Base-by-base conservation (phyloP, 768 basidiomycete species). In the Auriculariales sp. region DNA sequence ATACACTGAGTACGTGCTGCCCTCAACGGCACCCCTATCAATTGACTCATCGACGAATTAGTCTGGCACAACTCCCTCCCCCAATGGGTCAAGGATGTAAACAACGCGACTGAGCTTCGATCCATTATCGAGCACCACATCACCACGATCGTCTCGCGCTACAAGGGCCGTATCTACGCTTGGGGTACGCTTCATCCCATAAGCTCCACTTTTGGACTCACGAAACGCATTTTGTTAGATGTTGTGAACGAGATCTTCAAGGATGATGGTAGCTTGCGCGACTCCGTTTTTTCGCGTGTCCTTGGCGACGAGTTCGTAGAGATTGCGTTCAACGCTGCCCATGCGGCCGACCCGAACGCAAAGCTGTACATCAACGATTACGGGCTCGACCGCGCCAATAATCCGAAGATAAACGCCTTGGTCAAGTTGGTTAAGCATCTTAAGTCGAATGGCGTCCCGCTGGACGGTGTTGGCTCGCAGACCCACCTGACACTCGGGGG, bases 91-190 rank as follows among this genome's bases (percentile, higher is more conserved):
- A 29, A 27, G 12, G 28, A 27, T 4, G 46, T 51, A n/a, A 24
- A 25, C 3, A 36, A 36, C 44, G 28, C 42, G 19, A 24, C 17
- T 7, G 46, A 42, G 5, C 35, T 51, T 25, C 45, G 44, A 28
- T 30, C 25, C 9, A 44, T 51, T n/a, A 51, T 51, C 30, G 44
- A 51, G 34, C 45, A 63, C 27, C 77, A 79, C 55, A 71, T 71
- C 52, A 57, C 64, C 28, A 73, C 72, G 4, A 59, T 75, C n/a
- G 73, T 76, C 17, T 60, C 64, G 4, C 75, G 73, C 50, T 79
- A 73, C 58, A 70, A 66, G 54, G 77, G 77, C 24, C 56, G 75
- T 58, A 64, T 75, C 70, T 78, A 70, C 54, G 64, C 66, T 62
- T 71, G 70, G 70, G 67, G n/a, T n/a, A n/a, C n/a, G n/a, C n/a